These are phyloP conservation scores for Turritis glabra DNA, from an alignment of 345 rosid genomes.

Conservation along the genomic window DNA sequence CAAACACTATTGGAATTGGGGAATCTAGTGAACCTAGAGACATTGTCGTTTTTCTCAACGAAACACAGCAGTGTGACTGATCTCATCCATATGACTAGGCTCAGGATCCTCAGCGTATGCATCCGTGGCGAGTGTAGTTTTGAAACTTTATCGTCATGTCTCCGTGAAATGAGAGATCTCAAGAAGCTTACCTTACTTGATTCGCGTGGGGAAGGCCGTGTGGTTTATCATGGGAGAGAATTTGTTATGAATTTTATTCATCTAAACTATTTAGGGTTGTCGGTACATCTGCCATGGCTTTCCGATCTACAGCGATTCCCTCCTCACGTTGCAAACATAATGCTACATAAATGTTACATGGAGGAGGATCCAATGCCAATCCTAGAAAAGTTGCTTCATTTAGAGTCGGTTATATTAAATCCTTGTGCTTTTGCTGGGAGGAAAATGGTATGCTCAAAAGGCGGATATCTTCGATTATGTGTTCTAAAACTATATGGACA, in stretches of 20 bases:
- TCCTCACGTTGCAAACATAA: background rate
- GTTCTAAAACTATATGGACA: background rate
- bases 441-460: conserved; percentile 22
- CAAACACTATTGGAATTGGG: too few species aligned
- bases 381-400: background rate
- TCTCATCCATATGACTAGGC: background rate
- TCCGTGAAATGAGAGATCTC: background rate
- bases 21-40: too few species aligned
- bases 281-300: background rate
- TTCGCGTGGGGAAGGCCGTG: background rate
- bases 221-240: background rate
- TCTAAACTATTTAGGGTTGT: background rate
- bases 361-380: conserved; percentile 1
- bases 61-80: background rate
- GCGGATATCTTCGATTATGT: background rate
- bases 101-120: background rate
- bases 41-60: background rate
- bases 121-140: background rate
- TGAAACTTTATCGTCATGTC: background rate
- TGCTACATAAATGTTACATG: background rate
- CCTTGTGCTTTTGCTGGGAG: conserved; percentile 18
- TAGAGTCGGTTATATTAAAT: conserved; percentile 1
- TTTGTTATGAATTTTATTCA: background rate
- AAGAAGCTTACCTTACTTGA: background rate
- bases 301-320: background rate